A percentile compares a stretch with the other conserved stretches of the same genome.
Conservation (phyloP, 192 early-diverging fungal species). For the Pilaira anomala region DNA sequence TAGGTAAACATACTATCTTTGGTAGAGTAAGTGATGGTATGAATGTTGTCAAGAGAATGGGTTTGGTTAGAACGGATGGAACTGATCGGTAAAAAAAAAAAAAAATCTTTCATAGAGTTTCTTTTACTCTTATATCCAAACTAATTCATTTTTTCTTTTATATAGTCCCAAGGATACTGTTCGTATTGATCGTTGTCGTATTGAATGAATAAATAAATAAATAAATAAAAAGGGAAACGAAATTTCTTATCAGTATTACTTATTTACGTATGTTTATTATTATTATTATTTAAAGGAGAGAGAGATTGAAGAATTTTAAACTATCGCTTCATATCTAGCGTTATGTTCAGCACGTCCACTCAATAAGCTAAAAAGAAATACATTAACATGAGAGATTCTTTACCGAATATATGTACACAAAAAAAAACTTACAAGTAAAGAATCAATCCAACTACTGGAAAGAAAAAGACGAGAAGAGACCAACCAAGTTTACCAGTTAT, state of each 20-base stretch:
- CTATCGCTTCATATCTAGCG: background rate
- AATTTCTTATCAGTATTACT: too few relatives aligned
- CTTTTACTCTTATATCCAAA: too few relatives aligned
- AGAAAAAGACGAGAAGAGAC: conserved; percentile 57
- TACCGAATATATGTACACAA: background rate
- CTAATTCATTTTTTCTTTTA: background rate
- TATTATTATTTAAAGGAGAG: too few relatives aligned
- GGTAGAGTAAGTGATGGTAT: conserved; percentile 81
- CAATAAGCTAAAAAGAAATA: background rate
- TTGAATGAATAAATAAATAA: conserved; percentile 10
- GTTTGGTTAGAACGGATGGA: conserved; percentile 58
- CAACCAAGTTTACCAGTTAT: conserved; percentile 51
- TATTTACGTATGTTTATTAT: too few relatives aligned
- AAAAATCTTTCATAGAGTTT: background rate
- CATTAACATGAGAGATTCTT: background rate
- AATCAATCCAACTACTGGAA: conserved; percentile 56
- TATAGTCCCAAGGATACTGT: conserved; percentile 19
- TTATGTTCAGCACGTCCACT: background rate
- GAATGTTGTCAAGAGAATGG: conserved; percentile 78
- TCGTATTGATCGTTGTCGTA: conserved; percentile 19
- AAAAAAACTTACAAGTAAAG: conserved; percentile 57
- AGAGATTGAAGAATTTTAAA: background rate
- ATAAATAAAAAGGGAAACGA: too few relatives aligned
- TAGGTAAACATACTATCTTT: conserved; percentile 90
- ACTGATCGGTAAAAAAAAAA: conserved; percentile 42